Base-by-base conservation (phyloP, 208 protist genomes). In the Acanthamoeba sp. region DNA sequence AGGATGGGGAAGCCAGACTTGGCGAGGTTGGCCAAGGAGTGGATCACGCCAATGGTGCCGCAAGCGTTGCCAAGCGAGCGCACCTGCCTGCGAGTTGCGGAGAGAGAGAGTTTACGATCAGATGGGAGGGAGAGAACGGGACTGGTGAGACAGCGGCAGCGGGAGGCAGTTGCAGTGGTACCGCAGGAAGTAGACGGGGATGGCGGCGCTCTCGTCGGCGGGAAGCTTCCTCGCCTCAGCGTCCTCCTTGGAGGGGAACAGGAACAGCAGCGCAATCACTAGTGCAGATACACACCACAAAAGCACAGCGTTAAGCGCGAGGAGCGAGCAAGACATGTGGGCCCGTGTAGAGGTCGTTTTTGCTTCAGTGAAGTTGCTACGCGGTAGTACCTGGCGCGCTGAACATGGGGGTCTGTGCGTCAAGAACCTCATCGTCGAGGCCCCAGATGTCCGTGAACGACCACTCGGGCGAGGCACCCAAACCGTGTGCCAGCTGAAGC, bases 371-470 rank as follows among this genome's bases (percentile, higher is more conserved):
- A 55, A 55, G 12, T 55, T 10, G 3, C 45, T 10, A 55, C 1
- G 48, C 9, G 48, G 48, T 12, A 7, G 6, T 82, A 84, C 76
- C 84, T 24, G 84, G 84, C 16, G 36, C 84, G 40, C 16, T 50
- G 59, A 91, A 91, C 84, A 91, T 91, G 50, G 84, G 55, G 22
- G 84, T 91, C 59, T 91, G 84, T 5, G 84, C 59, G 27, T 62
- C 84, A 0, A 91, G 50, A 4, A 91, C 59, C 55, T 91, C 84
- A 48, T 62, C 55, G 34, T 91, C 84, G 24, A 91, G 52, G 55
- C 84, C 84, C 84, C 84, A 91, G 20, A 91, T 71, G 40, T 91
- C 84, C 10, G 84, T 91, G 59, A 91, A 91, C 0, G 84, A 91
- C 84, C 84, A 91, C 27, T 71, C 59, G 20, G 42, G 34, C 50